Conservation (phyloP, 768 basidiomycete species). For the Lanmaoa pseudosensibilis region DNA sequence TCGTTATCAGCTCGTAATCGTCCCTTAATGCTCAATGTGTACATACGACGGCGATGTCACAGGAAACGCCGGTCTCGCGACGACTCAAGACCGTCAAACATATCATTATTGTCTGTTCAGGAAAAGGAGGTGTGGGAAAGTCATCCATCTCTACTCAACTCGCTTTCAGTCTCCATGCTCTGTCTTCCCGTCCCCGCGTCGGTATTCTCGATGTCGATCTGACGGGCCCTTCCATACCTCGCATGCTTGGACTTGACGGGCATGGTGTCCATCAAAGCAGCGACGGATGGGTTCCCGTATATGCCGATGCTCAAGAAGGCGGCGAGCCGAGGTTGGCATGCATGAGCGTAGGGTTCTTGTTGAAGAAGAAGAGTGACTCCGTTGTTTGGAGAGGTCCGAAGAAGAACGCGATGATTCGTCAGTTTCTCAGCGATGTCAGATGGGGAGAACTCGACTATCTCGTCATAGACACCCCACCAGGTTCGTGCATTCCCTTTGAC, state of each 20-base stretch:
- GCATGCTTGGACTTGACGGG: conserved; percentile 90
- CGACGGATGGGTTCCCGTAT: conserved; percentile 97
- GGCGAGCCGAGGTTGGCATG: conserved; percentile 72
- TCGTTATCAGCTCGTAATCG: no score
- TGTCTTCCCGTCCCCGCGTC: conserved; percentile 64
- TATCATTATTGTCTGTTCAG: conserved; percentile 90
- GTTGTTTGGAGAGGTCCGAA: conserved; percentile 99
- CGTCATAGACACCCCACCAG: conserved; percentile 94
- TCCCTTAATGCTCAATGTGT: no score
- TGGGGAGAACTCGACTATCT: conserved; percentile 95
- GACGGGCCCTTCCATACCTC: conserved; percentile 91
- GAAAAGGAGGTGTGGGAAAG: conserved; percentile 98
- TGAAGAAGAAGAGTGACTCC: conserved; percentile 87
- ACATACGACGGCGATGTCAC: conserved; percentile 26
- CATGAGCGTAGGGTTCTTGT: conserved; percentile 96
- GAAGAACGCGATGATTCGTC: conserved; percentile 97
- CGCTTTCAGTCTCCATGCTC: conserved; percentile 80
- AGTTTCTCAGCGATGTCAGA: conserved; percentile 91
- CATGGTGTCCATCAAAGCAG: conserved; percentile 90
- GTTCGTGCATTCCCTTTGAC: conserved; percentile 44
- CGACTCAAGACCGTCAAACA: conserved; percentile 76
- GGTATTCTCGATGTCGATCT: conserved; percentile 94
- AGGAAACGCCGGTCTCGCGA: conserved; percentile 62
- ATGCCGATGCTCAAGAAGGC: conserved; percentile 65
- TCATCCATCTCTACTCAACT: conserved; percentile 94